Conservation (phyloP, 768 basidiomycete species). For the Melanogaster broomeanus region DNA sequence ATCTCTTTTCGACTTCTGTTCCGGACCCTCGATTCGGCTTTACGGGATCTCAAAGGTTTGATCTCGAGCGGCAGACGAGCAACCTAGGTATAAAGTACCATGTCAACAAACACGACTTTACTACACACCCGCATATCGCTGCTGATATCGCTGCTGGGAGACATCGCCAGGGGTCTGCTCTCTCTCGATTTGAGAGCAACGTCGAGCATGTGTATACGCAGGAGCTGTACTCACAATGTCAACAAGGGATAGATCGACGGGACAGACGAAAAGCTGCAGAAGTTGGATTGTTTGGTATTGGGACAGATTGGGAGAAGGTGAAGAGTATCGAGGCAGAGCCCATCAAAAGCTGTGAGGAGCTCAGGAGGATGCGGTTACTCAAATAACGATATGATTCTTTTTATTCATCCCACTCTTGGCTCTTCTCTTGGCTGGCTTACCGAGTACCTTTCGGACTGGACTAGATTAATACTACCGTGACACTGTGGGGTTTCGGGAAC, state of each 20-base stretch:
- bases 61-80: constrained; percentile 70
- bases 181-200: constrained; percentile 67
- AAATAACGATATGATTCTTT: constrained; percentile 27
- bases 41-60: constrained; percentile 56
- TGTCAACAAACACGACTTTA: constrained; percentile 77
- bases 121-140: constrained; percentile 73
- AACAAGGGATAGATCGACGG: constrained; percentile 64
- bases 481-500: neutral
- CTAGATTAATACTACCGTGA: constrained; percentile 5
- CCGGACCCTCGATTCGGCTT: constrained; percentile 86
- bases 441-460: constrained; percentile 1
- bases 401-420: constrained; percentile 6
- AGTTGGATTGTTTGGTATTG: constrained; percentile 86
- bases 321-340: constrained; percentile 67
- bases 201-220: constrained; percentile 79
- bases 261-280: constrained; percentile 74
- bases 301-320: constrained; percentile 92
- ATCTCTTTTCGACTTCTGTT: constrained; percentile 63
- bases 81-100: constrained; percentile 78
- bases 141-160: constrained; percentile 60
- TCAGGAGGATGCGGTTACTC: constrained; percentile 62
- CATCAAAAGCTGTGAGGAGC: constrained; percentile 75
- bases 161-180: constrained; percentile 31
- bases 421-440: constrained; percentile 11
- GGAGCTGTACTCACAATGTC: constrained; percentile 71